These are phyloP conservation scores for Astragalus glycyphyllos DNA, from an alignment of 306 rosid species.

Conservation along the genomic window DNA sequence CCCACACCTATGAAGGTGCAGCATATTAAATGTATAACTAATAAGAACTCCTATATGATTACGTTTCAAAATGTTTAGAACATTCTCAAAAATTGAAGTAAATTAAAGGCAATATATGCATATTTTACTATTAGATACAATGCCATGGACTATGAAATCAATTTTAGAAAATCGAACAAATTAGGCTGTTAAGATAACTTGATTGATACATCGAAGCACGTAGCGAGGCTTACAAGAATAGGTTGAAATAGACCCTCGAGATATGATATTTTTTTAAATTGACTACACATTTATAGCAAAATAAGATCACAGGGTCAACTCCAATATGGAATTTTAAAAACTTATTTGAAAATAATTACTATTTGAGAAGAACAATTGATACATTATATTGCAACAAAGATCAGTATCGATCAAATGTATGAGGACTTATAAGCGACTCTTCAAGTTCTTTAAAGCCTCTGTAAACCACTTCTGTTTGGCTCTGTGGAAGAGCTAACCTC, in stretches of 20 bases:
- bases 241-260: neutral
- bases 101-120: neutral
- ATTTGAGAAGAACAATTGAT: constrained; percentile 46
- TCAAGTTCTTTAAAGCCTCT: constrained; percentile 90
- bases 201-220: no score
- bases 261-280: constrained; percentile 27
- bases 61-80: neutral
- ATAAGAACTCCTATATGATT: neutral
- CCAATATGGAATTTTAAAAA: constrained; percentile 36
- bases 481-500: constrained; percentile 88
- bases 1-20: no score
- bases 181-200: no score
- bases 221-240: neutral
- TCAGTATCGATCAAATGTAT: constrained; percentile 77
- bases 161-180: neutral
- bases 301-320: constrained; percentile 26
- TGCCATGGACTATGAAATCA: no score
- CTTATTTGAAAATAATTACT: constrained; percentile 44
- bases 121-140: no score
- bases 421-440: constrained; percentile 80
- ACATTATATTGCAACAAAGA: constrained; percentile 46
- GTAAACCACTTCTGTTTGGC: constrained; percentile 75
- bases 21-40: no score
- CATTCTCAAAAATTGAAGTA: neutral
- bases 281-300: constrained; percentile 23